Evolutionary conservation across 495 filamentous ascomycete species (phyloP).

Genomic region (Tuber microsphaerosporum): DNA sequence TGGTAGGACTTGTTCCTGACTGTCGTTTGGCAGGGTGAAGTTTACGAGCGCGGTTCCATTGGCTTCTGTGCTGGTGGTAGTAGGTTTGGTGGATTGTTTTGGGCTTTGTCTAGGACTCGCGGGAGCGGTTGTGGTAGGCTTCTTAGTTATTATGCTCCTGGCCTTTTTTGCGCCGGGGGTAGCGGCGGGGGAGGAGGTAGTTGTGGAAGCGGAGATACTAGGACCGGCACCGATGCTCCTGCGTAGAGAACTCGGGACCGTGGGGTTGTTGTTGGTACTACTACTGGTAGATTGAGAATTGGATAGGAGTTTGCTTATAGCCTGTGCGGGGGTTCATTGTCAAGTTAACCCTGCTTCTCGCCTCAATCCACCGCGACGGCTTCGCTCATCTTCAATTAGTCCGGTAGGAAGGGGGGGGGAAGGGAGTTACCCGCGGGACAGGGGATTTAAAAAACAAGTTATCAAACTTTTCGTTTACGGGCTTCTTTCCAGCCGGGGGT

Average conservation of each 20-base stretch:
- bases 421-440: conserved; percentile 17
- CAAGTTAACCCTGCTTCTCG: not conserved
- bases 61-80: not conserved
- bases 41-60: not conserved
- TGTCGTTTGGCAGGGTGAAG: conserved; percentile 5
- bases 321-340: conserved; percentile 7
- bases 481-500: conserved; percentile 8
- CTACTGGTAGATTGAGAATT: conserved; percentile 6
- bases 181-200: not conserved
- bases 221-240: not conserved
- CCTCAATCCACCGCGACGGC: conserved; percentile 2
- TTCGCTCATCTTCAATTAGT: not conserved
- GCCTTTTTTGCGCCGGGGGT: not conserved
- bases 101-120: not conserved
- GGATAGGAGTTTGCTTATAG: conserved; percentile 22
- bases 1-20: not conserved
- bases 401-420: too few relatives aligned
- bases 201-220: not conserved
- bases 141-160: not conserved
- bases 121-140: not conserved
- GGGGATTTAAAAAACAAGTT: conserved; percentile 26
- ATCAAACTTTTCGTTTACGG: conserved; percentile 28
- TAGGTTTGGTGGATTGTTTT: not conserved
- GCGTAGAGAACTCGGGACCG: conserved; percentile 2
- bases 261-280: not conserved